Evolutionary conservation across 2,329 filamentous ascomycete species (phyloP).

Genomic region (Sclerotinia nivalis): DNA sequence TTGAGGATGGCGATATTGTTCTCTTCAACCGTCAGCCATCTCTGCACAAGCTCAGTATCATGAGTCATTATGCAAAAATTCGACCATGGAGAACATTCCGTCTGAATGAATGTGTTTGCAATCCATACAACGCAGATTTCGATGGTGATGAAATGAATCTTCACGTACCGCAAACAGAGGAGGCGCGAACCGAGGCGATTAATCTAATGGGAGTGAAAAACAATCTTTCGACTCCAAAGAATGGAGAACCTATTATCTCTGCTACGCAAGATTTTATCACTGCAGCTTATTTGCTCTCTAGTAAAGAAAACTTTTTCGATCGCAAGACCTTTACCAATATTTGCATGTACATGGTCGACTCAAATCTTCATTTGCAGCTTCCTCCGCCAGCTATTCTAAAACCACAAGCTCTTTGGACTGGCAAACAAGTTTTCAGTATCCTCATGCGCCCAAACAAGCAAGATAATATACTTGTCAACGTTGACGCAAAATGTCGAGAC

Average conservation of each 20-base stretch:
- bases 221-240: slow-evolving; percentile 93
- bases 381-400: slow-evolving; percentile 86
- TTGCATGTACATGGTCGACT: slow-evolving; percentile 91
- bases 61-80: slow-evolving; percentile 91
- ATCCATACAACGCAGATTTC: slow-evolving; percentile 98
- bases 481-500: slow-evolving; percentile 88
- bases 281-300: slow-evolving; percentile 84
- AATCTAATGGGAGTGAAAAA: slow-evolving; percentile 98
- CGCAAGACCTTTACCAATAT: slow-evolving; percentile 85
- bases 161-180: slow-evolving; percentile 96
- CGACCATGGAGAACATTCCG: slow-evolving; percentile 95
- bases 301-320: slow-evolving; percentile 91
- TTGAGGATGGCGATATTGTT: slow-evolving; percentile 93
- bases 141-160: slow-evolving; percentile 99
- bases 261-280: slow-evolving; percentile 99
- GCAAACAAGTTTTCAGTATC: slow-evolving; percentile 93
- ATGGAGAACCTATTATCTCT: slow-evolving; percentile 95
- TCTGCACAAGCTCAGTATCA: slow-evolving; percentile 97
- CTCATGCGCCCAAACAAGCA: slow-evolving; percentile 84
- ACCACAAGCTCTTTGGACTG: slow-evolving; percentile 87
- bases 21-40: slow-evolving; percentile 98
- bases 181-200: slow-evolving; percentile 91
- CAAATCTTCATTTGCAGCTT: slow-evolving; percentile 74
- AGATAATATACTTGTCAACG: slow-evolving; percentile 82
- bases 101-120: slow-evolving; percentile 96